Evolutionary conservation across 331 rosid species (phyloP).

Genomic region (Rhamnella rubrinervis): DNA sequence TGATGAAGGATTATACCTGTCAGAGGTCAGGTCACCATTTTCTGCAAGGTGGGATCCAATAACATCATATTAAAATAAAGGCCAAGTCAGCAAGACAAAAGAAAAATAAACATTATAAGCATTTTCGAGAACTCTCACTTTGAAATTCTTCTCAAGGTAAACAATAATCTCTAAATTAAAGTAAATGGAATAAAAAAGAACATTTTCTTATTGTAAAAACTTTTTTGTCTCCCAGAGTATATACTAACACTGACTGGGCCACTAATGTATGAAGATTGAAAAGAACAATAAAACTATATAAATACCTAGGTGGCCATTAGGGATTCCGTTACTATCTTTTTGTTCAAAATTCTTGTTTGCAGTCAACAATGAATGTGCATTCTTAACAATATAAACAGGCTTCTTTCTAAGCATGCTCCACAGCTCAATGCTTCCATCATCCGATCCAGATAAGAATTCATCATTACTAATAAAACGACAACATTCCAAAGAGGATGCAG

Average conservation of each 20-base stretch:
- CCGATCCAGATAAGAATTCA: conserved; percentile 83
- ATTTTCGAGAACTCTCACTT: not conserved
- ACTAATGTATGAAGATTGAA: too few species aligned
- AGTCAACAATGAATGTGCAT: conserved; percentile 62
- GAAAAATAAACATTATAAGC: not conserved
- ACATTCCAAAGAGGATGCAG: conserved; percentile 83
- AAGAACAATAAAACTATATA: not conserved
- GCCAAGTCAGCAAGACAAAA: conserved; percentile 1
- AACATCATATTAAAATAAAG: conserved; percentile 21
- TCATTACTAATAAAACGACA: conserved; percentile 83
- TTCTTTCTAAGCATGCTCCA: conserved; percentile 76
- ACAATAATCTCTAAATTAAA: not conserved
- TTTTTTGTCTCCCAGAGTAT: too few species aligned
- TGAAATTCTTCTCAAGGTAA: not conserved
- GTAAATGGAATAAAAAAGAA: too few species aligned
- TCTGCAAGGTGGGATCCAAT: conserved; percentile 46
- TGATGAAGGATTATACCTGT: conserved; percentile 42
- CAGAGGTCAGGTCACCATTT: conserved; percentile 49
- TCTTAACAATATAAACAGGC: conserved; percentile 68
- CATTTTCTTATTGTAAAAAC: too few species aligned
- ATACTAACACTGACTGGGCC: too few species aligned
- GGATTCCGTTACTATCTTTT: conserved; percentile 44
- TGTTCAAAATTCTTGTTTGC: conserved; percentile 39
- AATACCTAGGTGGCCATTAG: conserved; percentile 68
- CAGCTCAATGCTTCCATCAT: conserved; percentile 85